Evolutionary conservation across 768 basidiomycete species (phyloP).

Genomic region (Kwoniella mangroviensis): DNA sequence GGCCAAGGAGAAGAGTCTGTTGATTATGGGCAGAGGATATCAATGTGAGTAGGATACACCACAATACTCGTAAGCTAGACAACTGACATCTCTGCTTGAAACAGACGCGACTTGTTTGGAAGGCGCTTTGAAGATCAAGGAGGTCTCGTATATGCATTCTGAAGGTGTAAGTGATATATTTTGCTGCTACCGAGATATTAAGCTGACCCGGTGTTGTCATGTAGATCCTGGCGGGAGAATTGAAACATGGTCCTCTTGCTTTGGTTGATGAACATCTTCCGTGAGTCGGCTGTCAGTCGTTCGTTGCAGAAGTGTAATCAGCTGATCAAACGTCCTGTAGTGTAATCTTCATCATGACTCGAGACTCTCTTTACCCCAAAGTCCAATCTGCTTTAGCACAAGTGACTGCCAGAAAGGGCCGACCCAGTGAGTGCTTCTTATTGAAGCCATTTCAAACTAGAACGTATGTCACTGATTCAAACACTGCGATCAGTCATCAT

Average conservation of each 20-base stretch:
- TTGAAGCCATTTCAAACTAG: no score
- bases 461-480: constrained; percentile 14
- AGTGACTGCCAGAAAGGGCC: constrained; percentile 95
- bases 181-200: neutral
- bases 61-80: neutral
- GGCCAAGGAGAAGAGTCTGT: constrained; percentile 73
- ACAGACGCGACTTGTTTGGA: constrained; percentile 96
- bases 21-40: constrained; percentile 98
- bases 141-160: constrained; percentile 79
- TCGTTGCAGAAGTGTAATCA: neutral
- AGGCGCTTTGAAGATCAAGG: constrained; percentile 98
- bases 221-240: constrained; percentile 93
- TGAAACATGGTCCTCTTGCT: constrained; percentile 98
- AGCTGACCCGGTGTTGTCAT: constrained; percentile 7
- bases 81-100: constrained; percentile 6
- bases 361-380: constrained; percentile 97
- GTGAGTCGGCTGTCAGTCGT: constrained; percentile 53
- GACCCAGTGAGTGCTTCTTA: constrained; percentile 58
- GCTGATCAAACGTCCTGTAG: constrained; percentile 32
- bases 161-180: constrained; percentile 57
- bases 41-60: constrained; percentile 62
- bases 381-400: constrained; percentile 95
- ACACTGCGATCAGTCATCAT: constrained; percentile 70
- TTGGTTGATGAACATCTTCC: constrained; percentile 97
- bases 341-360: constrained; percentile 98